Evolutionary conservation across 2,329 filamentous ascomycete genomes (phyloP), one percentile per base, ranked within the genome.

Genomic region (Pestalotiopsis sp.): DNA sequence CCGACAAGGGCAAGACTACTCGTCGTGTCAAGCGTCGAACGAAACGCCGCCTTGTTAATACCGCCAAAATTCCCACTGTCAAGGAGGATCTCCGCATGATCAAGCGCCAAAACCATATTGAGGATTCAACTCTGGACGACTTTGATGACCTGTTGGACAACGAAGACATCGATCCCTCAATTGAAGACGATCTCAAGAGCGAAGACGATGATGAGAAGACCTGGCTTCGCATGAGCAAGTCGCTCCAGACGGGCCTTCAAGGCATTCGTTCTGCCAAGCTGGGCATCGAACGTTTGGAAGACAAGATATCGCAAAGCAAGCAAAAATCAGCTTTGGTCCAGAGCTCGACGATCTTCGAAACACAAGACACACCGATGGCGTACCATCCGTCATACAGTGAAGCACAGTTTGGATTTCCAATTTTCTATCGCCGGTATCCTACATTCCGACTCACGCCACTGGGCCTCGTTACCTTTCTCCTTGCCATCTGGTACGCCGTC

Each of bases 61-160:
- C 87, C 3, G 84, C 84, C 66, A 85, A 82, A 68, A 86, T 82
- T 3, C 83, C 86, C 2, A 87, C 84, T 2, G 87, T 87, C 66
- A 85, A 82, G 67, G 87, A 89, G 68, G 88, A 90, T 71, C 77
- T 90, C 36, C 78, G 83, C 36, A 83, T 86, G 65, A 85, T 90
- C 60, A 82, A 87, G 70, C 82, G 82, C 17, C 79, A 78, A 59
- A 83, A 89, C 72, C 82, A 88, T 66, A 84, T 89, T 31, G 87
- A 90, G 20, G 88, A 90, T 72, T 88, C 86, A 1, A 89, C 87
- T 0, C 76, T 89, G n/a, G 87, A 90, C 62, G 86, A 89, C 70
- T 79, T 89, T 38, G 86, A 86, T 68, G 84, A 86, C 36, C 78
- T 89, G 52, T 74, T 89, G 31, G 75, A 77, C 38, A 80, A 79